A percentile compares a stretch with the other conserved stretches of the same genome.
These are phyloP conservation scores for Arabidopsis lyrata DNA, from an alignment of 441 rosid genomes.

Conservation along the genomic window DNA sequence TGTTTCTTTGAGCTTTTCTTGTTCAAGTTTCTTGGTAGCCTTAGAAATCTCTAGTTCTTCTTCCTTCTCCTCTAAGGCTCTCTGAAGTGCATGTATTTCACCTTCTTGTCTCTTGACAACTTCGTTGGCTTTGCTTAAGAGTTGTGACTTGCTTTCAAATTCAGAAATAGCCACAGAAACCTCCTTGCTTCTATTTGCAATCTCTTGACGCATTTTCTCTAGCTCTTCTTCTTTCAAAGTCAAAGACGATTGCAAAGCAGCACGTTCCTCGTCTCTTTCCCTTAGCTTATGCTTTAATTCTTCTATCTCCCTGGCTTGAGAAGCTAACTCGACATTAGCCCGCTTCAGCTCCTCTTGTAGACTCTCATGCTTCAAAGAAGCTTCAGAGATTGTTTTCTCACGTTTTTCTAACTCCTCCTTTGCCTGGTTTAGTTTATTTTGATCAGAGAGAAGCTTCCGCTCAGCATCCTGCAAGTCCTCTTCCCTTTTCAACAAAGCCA, in stretches of 20 bases:
- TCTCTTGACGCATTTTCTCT: constrained; percentile 55
- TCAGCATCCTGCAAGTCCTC: constrained; percentile 73
- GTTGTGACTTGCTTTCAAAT: constrained; percentile 57
- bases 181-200: constrained; percentile 58
- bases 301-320: constrained; percentile 75
- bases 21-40: constrained; percentile 57
- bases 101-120: constrained; percentile 67
- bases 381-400: constrained; percentile 56
- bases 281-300: constrained; percentile 59
- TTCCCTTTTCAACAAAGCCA: constrained; percentile 72
- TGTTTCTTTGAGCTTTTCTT: constrained; percentile 65
- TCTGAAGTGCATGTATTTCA: constrained; percentile 63
- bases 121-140: constrained; percentile 66
- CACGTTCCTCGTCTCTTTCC: constrained; percentile 62
- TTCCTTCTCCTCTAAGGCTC: constrained; percentile 59
- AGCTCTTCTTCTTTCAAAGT: constrained; percentile 64
- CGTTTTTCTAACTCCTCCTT: constrained; percentile 61
- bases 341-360: constrained; percentile 63
- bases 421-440: constrained; percentile 53
- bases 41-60: constrained; percentile 61
- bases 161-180: constrained; percentile 51
- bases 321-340: constrained; percentile 62
- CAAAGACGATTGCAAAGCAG: constrained; percentile 52
- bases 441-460: constrained; percentile 62
- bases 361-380: constrained; percentile 61